Base-by-base conservation (phyloP, 768 basidiomycete species). In the Boletus speciosus region DNA sequence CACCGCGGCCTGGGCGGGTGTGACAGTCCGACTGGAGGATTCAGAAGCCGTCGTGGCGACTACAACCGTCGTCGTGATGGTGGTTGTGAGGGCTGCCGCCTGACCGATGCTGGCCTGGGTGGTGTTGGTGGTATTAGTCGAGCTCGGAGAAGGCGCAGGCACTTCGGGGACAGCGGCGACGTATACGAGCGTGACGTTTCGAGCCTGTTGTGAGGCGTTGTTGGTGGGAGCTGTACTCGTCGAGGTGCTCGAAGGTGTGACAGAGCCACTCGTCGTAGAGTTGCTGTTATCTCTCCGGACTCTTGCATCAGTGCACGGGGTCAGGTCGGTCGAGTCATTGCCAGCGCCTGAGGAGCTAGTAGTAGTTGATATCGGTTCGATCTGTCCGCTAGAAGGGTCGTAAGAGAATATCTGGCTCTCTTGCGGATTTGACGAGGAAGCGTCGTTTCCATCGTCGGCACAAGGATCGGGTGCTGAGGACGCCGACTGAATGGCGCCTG, bases 401-500 rank as follows among this genome's bases (percentile, higher is more conserved):
- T 80, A 89, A 32, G 76, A 67, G 66, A 90, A 91, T 5, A 73
- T 58, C 66, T 91, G 88, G 57, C 80, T 83, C 60, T 67, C 69
- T 60, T 78, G 73, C 10, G 27, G 15, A 45, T 47, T 41, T 23
- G 59, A 39, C 12, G 58, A 55, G 6, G 59, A 46, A 19, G 39
- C 49, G 4, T 56, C 47, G 16, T 40, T 21, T 41, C 9, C 25
- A 29, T 39, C 58, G 35, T 37, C 39, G 14, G 42, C 32, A 27
- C 60, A 67, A 12, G 66, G 38, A n/a, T 54, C 61, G 5, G 11
- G 12, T 31, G 15, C 32, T 6, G 37, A 12, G 35, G 51, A 25
- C 0, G 15, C n/a, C 6, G 54, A 41, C 4, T 45, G 44, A 27
- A 43, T 56, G 25, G 55, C 56, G 58, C 81, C 85, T 7, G 58